Base-by-base conservation (phyloP, 31 red algal species). In the Odonthalia washingtoniensis region DNA sequence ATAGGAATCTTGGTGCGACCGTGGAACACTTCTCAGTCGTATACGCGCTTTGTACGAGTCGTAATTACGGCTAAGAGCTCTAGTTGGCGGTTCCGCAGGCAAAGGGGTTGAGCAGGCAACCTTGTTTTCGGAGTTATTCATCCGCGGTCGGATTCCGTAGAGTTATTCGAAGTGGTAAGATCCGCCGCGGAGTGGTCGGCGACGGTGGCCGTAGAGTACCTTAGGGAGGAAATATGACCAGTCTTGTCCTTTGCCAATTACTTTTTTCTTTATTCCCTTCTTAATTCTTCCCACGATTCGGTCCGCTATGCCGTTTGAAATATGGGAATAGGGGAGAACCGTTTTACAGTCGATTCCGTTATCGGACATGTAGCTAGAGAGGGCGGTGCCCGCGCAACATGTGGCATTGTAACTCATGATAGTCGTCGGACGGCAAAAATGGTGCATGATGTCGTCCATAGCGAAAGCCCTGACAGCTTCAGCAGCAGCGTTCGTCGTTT, bases 341-440 rank as follows among this genome's bases (percentile, higher is more conserved):
- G 52, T 68, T 43, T 66, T 67, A 49, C 79, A 83, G 21, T 18
- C 30, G 17, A 83, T 83, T 9, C 79, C 79, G 57, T 83, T 65
- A 3, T 40, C 28, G 6, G 6, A 67, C 34, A 28, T 83, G 32
- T 67, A 83, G 6, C 41, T 38, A 3, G 33, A n/a, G 2, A 83
- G 60, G 24, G 52, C 31, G 6, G 24, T 36, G 27, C 57, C 24
- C 21, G 61, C 68, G 77, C 65, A 83, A 36, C 79, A 41, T 30
- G 61, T 65, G 26, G 79, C 79, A 68, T 83, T 83, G 41, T 83
- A 49, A 4, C 57, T 67, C 36, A 68, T 83, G 16, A 83, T 69
- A 34, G 14, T 5, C 28, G 27, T 21, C 27, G 60, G 79, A 2
- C 57, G 32, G 26, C 79, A 49, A 68, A 83, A 83, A 18, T 49